Conservation (phyloP, 2,329 filamentous ascomycete genomes). For the Sclerotinia sclerotiorum region DNA sequence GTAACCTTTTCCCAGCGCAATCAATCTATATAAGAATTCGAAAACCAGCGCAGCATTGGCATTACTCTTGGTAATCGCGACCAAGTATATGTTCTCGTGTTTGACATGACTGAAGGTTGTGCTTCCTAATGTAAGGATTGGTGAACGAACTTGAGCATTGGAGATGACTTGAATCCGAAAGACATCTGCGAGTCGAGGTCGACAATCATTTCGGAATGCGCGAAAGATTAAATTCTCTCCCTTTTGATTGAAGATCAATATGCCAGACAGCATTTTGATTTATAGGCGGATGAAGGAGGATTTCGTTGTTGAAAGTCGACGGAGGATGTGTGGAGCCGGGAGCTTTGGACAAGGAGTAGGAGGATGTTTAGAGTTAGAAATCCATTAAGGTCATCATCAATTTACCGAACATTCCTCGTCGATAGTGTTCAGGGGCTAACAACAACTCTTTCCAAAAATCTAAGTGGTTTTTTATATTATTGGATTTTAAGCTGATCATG, state of each 20-base stretch:
- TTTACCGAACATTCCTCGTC: slow-evolving; percentile 17
- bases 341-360: slow-evolving; percentile 7
- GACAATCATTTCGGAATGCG: slow-evolving; percentile 97
- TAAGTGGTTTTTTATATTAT: neutral
- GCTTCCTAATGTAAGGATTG: slow-evolving; percentile 93
- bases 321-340: slow-evolving; percentile 20
- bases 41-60: slow-evolving; percentile 98
- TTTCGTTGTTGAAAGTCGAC: slow-evolving; percentile 21
- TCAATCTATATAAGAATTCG: slow-evolving; percentile 92
- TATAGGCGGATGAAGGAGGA: slow-evolving; percentile 18
- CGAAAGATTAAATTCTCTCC: slow-evolving; percentile 99
- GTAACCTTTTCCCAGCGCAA: slow-evolving; percentile 88
- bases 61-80: slow-evolving; percentile 97
- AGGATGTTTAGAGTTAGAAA: neutral
- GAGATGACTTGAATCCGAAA: slow-evolving; percentile 99
- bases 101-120: slow-evolving; percentile 99
- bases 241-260: slow-evolving; percentile 99
- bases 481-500: slow-evolving; percentile 2
- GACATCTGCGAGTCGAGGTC: slow-evolving; percentile 94
- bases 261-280: slow-evolving; percentile 84
- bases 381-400: neutral
- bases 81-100: slow-evolving; percentile 98
- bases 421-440: slow-evolving; percentile 1
- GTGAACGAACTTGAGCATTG: slow-evolving; percentile 94
- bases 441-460: neutral